Evolutionary conservation across 495 filamentous ascomycete genomes (phyloP).

Genomic region (Cercophora samala): DNA sequence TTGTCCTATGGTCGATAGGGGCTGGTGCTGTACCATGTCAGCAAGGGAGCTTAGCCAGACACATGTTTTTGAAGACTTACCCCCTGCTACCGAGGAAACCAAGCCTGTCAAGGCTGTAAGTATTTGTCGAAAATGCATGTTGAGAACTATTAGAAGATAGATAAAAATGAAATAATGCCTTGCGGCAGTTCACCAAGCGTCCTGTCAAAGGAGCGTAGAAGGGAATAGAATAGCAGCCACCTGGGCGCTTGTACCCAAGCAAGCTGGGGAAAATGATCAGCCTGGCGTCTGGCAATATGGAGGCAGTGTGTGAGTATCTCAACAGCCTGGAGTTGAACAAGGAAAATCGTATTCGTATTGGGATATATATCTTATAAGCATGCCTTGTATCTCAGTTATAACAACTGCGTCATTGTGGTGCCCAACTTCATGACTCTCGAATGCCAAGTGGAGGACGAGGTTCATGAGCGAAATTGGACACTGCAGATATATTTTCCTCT

Average conservation of each 20-base stretch:
- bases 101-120: slow-evolving; percentile 33
- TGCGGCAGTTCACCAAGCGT: background rate
- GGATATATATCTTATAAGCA: background rate
- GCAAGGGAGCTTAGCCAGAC: background rate
- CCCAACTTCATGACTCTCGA: background rate
- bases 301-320: background rate
- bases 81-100: slow-evolving; percentile 28
- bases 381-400: background rate
- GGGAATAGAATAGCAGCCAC: slow-evolving; percentile 25
- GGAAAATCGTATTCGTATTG: background rate
- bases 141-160: slow-evolving; percentile 28
- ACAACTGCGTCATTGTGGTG: background rate
- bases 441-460: background rate
- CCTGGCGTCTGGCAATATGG: background rate
- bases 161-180: slow-evolving; percentile 21
- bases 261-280: slow-evolving; percentile 20
- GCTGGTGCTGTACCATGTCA: slow-evolving; percentile 26
- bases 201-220: slow-evolving; percentile 33
- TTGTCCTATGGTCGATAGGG: slow-evolving; percentile 15
- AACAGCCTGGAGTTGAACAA: background rate
- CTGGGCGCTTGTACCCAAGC: slow-evolving; percentile 24
- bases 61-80: slow-evolving; percentile 20
- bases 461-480: background rate
- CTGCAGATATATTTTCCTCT: background rate
- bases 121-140: slow-evolving; percentile 31